Evolutionary conservation across 352 stramenopile genomes (phyloP), one percentile per base, ranked within the genome.

Genomic region (Pythium phragmitis): DNA sequence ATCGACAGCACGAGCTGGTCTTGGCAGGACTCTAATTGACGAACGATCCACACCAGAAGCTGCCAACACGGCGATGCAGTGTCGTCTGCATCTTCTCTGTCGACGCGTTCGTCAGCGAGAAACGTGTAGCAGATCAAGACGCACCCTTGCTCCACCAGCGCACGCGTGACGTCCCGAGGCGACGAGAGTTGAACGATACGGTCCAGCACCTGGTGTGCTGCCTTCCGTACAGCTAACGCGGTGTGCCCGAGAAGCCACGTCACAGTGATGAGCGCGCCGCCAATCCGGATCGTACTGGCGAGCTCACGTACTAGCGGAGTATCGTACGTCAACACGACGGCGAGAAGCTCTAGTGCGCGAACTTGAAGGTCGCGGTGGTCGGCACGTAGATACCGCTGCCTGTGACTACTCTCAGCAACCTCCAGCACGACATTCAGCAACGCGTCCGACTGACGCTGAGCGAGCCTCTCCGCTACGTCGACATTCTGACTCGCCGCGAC

Each of bases 101-200:
- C 47, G 21, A 9, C 7, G 5, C 46, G 19, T 36, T 65, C 47
- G 19, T 72, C 19, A 28, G 52, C 1, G 13, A 55, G 30, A 28
- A 60, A 28, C 47, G 67, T 60, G 14, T 67, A 67, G 21, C 68
- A 68, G 42, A 82, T 73, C 8, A 80, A 51, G 7, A 82, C 62
- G 53, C 77, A 85, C 54, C 74, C 74, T 52, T 85, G 77, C 47
- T 85, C 77, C 23, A 85, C 69, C 21, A 85, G 46, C 7, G 60
- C 73, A 14, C 77, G 72, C 5, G 73, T 33, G 7, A 82, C 52
- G 33, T 82, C 77, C 7, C 63, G 69, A 7, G 60, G 34, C 13
- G 72, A 60, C 7, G 77, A 85, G 7, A 66, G 49, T 0, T 50
- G 39, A 11, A 69, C 68, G 21, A 75, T 46, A 30, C 47, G 7